phyloP scores from a whole-genome alignment of 345 rosid species.

The Trapa bicornis region DNA sequence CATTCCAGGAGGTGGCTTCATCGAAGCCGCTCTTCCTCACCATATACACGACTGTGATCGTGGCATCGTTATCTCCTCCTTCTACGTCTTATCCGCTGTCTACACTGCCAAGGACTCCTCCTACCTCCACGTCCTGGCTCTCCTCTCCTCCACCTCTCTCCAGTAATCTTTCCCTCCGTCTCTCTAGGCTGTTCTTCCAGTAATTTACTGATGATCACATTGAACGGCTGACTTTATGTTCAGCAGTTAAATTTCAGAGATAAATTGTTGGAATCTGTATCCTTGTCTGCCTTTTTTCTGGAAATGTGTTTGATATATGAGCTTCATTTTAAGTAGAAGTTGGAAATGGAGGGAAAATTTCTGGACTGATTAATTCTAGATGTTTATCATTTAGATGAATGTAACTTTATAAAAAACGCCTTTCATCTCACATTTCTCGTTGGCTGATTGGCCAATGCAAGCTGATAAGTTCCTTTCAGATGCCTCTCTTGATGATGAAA shows the following conservation, averaged over 20 bases:
- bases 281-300: not conserved
- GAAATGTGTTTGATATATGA: not conserved
- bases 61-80: slow-evolving; percentile 68
- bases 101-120: slow-evolving; percentile 41
- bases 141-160: slow-evolving; percentile 39
- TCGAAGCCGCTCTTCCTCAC: slow-evolving; percentile 74
- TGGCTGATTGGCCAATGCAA: not conserved
- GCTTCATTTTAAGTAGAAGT: not conserved
- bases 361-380: not conserved
- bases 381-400: not conserved
- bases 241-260: not conserved
- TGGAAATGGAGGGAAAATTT: not conserved
- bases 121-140: slow-evolving; percentile 40
- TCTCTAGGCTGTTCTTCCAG: not conserved
- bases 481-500: not conserved
- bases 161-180: slow-evolving; percentile 11
- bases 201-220: not conserved
- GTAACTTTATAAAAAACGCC: not conserved
- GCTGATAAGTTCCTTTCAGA: not conserved
- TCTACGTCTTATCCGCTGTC: slow-evolving; percentile 79
- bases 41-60: slow-evolving; percentile 64
- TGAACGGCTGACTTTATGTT: not conserved
- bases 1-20: slow-evolving; percentile 50
- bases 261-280: not conserved
- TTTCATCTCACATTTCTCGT: not conserved